Percentiles rank a stretch among this genome's conserved stretches.
phyloP scores from a whole-genome alignment of 2,329 filamentous ascomycete genomes.

The Fusarium verticillioides region DNA sequence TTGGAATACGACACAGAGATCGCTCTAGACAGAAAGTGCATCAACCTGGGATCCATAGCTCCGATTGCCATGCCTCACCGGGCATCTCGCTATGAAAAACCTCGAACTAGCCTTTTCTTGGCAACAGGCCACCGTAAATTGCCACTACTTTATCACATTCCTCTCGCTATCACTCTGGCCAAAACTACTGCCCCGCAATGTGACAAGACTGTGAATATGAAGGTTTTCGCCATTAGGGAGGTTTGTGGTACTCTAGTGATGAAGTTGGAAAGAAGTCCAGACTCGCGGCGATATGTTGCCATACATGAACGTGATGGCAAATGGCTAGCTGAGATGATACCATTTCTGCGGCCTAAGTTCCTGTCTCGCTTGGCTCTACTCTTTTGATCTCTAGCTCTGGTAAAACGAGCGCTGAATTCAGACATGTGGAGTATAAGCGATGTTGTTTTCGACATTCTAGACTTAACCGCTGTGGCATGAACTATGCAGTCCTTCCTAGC shows the following conservation, averaged over 20 bases:
- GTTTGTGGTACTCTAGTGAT: background rate
- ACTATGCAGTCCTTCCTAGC: too few relatives aligned
- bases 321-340: background rate
- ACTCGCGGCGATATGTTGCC: background rate
- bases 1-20: background rate
- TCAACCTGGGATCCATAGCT: background rate
- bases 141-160: background rate
- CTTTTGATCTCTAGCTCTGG: background rate
- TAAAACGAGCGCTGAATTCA: background rate
- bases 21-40: background rate
- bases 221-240: background rate
- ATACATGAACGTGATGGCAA: too few relatives aligned
- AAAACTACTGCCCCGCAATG: background rate
- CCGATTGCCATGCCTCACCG: background rate
- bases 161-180: background rate
- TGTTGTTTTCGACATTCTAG: fast-evolving
- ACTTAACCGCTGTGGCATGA: background rate
- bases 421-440: background rate
- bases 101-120: background rate
- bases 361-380: background rate
- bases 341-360: background rate
- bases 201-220: background rate
- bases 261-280: background rate
- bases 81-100: background rate
- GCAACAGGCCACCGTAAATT: background rate